Evolutionary conservation across 352 stramenopile species (phyloP).

Genomic region (Aphanomyces invadans): DNA sequence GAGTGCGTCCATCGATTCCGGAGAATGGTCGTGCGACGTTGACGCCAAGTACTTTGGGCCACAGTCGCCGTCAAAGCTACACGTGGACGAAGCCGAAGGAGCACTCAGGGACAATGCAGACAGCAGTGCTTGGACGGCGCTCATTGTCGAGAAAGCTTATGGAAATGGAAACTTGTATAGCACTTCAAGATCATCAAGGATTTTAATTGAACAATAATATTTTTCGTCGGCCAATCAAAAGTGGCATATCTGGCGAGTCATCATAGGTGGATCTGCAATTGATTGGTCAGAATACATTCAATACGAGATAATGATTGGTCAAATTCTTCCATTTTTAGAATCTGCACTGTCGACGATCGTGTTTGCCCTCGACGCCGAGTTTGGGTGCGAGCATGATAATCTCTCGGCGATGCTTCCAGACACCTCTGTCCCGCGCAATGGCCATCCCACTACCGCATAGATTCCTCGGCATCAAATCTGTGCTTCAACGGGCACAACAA

Average conservation of each 20-base stretch:
- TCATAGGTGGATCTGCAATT: no score
- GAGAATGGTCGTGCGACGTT: neutral
- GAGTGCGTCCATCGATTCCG: neutral
- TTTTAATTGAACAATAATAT: neutral
- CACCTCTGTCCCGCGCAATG: neutral
- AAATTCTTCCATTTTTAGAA: no score
- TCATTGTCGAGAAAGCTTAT: neutral
- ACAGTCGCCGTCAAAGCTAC: neutral
- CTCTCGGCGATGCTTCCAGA: no score
- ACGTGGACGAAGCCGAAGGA: neutral
- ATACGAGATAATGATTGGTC: no score
- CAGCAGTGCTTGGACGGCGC: neutral
- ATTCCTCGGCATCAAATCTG: neutral
- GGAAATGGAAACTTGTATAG: neutral
- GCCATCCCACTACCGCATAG: neutral
- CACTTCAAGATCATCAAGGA: neutral
- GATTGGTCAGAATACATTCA: no score
- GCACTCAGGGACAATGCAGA: neutral
- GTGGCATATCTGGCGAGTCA: no score
- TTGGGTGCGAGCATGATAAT: no score
- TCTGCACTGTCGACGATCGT: no score
- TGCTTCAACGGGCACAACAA: neutral
- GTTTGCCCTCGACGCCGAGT: no score
- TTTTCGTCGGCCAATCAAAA: no score
- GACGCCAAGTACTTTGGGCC: neutral